Evolutionary conservation across 2,329 filamentous ascomycete species (phyloP).

Genomic region (Plectosphaerella sp.): DNA sequence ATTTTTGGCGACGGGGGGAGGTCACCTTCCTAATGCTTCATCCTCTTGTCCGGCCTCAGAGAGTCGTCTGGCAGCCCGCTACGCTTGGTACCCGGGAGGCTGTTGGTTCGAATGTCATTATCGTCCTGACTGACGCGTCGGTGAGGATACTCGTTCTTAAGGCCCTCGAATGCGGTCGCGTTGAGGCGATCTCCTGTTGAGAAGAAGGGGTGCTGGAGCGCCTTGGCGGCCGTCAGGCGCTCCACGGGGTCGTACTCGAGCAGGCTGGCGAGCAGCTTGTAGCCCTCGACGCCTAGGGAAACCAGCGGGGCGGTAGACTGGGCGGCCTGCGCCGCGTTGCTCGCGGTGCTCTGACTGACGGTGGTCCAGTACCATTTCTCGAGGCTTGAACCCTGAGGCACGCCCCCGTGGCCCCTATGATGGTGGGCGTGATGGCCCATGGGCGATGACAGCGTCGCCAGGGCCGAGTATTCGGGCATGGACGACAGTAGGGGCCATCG

Average conservation of each 20-base stretch:
- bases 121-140: slow-evolving; percentile 90
- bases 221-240: slow-evolving; percentile 80
- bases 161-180: slow-evolving; percentile 85
- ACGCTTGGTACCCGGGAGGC: slow-evolving; percentile 85
- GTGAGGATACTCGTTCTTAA: slow-evolving; percentile 84
- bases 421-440: slow-evolving; percentile 36
- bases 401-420: slow-evolving; percentile 37
- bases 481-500: slow-evolving; percentile 78
- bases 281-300: slow-evolving; percentile 70
- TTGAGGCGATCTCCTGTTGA: slow-evolving; percentile 67
- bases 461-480: slow-evolving; percentile 82
- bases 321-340: slow-evolving; percentile 39
- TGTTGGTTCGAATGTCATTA: slow-evolving; percentile 89
- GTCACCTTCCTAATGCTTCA: slow-evolving; percentile 44
- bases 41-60: slow-evolving; percentile 57
- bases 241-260: slow-evolving; percentile 92
- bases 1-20: too few species aligned
- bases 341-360: slow-evolving; percentile 53
- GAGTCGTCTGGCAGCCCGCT: slow-evolving; percentile 79
- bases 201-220: slow-evolving; percentile 90
- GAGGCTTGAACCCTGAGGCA: slow-evolving; percentile 44
- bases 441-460: slow-evolving; percentile 52
- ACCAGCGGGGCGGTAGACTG: slow-evolving; percentile 38
- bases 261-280: slow-evolving; percentile 74
- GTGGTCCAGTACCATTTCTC: slow-evolving; percentile 79